Evolutionary conservation across 2,329 filamentous ascomycete species (phyloP).

Genomic region (Alternaria alternata): DNA sequence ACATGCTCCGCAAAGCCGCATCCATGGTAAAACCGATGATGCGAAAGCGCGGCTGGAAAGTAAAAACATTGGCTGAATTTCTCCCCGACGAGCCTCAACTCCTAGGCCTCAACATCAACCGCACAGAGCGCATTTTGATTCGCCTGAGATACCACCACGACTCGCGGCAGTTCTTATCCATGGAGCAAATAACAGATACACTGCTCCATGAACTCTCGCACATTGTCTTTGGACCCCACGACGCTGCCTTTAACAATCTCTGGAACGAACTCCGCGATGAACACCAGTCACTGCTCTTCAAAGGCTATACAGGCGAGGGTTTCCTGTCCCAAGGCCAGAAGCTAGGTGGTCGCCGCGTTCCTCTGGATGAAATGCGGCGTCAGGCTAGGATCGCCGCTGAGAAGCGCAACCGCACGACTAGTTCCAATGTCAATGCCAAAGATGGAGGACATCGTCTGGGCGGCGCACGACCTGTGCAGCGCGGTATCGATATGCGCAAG

Average conservation of each 20-base stretch:
- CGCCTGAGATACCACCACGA: conserved; percentile 81
- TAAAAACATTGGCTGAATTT: conserved; percentile 83
- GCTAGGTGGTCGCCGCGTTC: conserved; percentile 68
- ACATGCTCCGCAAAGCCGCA: conserved; percentile 78
- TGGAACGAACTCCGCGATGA: conserved; percentile 93
- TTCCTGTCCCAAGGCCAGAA: conserved; percentile 79
- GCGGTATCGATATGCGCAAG: conserved; percentile 73
- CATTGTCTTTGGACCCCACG: conserved; percentile 83
- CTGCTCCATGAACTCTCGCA: conserved; percentile 95
- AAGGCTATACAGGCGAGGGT: conserved; percentile 90
- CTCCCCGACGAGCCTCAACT: conserved; percentile 77
- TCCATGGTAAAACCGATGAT: conserved; percentile 95
- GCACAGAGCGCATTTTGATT: conserved; percentile 80
- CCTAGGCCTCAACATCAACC: conserved; percentile 80
- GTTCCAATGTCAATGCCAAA: conserved; percentile 65
- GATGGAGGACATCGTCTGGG: conserved; percentile 75
- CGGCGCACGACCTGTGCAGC: conserved; percentile 61
- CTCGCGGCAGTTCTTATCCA: conserved; percentile 76
- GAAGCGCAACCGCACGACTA: conserved; percentile 66
- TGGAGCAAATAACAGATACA: conserved; percentile 85
- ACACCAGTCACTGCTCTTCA: conserved; percentile 75
- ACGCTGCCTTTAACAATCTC: conserved; percentile 80
- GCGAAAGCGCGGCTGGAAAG: conserved; percentile 82
- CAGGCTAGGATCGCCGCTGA: conserved; percentile 78
- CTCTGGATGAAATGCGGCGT: conserved; percentile 75